A percentile compares a stretch with the other conserved stretches of the same genome.
Evolutionary conservation across 208 protist species (phyloP).

Genomic region (Acanthamoeba triangularis): DNA sequence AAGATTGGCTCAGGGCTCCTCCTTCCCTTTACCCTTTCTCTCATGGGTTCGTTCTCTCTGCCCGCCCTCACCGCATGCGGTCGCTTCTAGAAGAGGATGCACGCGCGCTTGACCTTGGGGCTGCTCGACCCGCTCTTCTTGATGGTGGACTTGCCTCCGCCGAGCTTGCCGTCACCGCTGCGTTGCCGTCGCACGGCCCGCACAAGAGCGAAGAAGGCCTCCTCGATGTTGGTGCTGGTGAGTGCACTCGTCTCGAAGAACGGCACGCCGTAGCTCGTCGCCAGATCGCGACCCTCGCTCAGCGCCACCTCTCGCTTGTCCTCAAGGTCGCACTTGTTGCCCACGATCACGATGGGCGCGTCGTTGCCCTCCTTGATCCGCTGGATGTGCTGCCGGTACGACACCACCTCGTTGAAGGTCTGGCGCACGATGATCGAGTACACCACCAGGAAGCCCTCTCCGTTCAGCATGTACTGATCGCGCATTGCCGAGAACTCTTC

Average conservation of each 20-base stretch:
- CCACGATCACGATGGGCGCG: conserved; percentile 77
- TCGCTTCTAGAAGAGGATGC: not conserved
- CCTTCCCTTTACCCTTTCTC: not conserved
- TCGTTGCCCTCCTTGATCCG: conserved; percentile 89
- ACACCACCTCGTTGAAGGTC: conserved; percentile 88
- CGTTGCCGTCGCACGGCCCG: conserved; percentile 84
- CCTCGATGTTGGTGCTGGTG: not conserved
- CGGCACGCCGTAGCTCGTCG: conserved; percentile 2
- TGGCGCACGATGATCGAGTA: conserved; percentile 85
- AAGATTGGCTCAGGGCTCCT: not conserved
- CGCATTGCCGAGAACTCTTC: conserved; percentile 72
- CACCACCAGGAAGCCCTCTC: conserved; percentile 87
- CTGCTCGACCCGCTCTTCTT: not conserved
- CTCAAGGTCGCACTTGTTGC: conserved; percentile 85
- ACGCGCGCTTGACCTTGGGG: not conserved
- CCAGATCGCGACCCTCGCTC: conserved; percentile 74
- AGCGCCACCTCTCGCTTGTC: conserved; percentile 38
- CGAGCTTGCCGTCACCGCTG: not conserved
- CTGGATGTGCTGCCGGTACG: conserved; percentile 89
- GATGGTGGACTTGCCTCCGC: not conserved
- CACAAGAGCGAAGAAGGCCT: conserved; percentile 89
- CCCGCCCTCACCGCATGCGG: too few relatives aligned
- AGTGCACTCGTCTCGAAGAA: conserved; percentile 61
- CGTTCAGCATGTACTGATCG: conserved; percentile 43
- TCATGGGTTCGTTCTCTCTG: not conserved